These are phyloP conservation scores for Draba incana DNA, from an alignment of 345 rosid genomes.

Conservation along the genomic window DNA sequence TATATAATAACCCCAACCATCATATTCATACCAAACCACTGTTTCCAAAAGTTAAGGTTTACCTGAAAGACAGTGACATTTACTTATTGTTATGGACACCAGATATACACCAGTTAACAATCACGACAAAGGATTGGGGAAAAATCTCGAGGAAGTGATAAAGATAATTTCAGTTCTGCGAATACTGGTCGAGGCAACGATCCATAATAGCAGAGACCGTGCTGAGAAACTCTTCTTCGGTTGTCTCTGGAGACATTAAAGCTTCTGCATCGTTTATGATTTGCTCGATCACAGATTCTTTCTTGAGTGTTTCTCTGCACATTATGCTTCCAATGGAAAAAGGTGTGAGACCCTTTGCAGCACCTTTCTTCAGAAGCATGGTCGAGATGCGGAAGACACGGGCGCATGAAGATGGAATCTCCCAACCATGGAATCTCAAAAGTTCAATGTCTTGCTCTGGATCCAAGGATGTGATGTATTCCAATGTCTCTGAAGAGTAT, in stretches of 20 bases:
- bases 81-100: constrained; percentile 27
- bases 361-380: constrained; percentile 86
- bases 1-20: constrained; percentile 16
- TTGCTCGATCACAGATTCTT: constrained; percentile 69
- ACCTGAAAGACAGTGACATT: constrained; percentile 36
- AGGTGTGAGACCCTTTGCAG: constrained; percentile 68
- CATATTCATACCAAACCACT: constrained; percentile 24
- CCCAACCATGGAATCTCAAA: constrained; percentile 75
- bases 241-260: constrained; percentile 50
- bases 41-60: constrained; percentile 21
- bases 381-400: constrained; percentile 65
- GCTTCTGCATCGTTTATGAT: constrained; percentile 66
- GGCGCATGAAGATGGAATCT: constrained; percentile 54
- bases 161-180: constrained; percentile 34
- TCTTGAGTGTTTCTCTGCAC: constrained; percentile 67
- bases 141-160: background rate
- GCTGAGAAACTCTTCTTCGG: constrained; percentile 61
- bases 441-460: constrained; percentile 68
- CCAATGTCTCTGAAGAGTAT: constrained; percentile 56
- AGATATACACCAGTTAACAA: constrained; percentile 17
- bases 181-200: constrained; percentile 45
- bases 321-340: constrained; percentile 71
- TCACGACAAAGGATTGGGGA: background rate
- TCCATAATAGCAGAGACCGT: constrained; percentile 63
- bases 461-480: constrained; percentile 65